Base-by-base conservation (phyloP, 2,329 filamentous ascomycete genomes). In the Coniochaeta pulveracea region DNA sequence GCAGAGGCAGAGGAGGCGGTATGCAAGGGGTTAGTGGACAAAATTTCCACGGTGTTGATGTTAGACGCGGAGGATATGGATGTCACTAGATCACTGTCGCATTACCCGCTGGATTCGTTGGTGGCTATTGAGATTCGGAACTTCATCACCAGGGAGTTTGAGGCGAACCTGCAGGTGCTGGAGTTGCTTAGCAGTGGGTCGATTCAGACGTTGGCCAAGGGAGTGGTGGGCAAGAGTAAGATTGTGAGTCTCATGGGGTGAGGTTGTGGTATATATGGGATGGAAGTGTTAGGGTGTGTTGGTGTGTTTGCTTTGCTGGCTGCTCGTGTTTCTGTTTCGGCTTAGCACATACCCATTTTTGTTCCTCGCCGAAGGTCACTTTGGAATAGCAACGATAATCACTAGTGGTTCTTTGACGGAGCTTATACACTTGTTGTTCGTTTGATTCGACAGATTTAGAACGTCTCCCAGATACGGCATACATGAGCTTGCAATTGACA, bases 161-260 rank as follows among this genome's bases (percentile, higher is more conserved):
- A 67, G 45, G 58, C 61, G 2, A 67, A 64, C 35, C 43, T 72
- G 44, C 66, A 73, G 48, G 67, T 74, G 0, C 47, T 74, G 38
- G 69, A 75, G 45, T 47, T 74, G 38, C 49, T 73, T 23, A 66
- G 61, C 5, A 68, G 64, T 42, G 66, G 66, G 2, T 62, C 57
- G 14, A 64, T 69, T 39, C 57, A 63, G 51, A 64, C 55, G 2
- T 46, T 69, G 11, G 58, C 62, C 7, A 64, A 61, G 50, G 56
- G 50, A 1, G 61, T 69, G 22, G 64, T 60, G 43, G 53, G 52
- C 11, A 68, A 68, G 56, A 61, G 58, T 43, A 63, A 62, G 47
- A 41, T 61, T 19, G 48, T 45, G 16, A 35, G 32, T 5, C 33
- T 39, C 30, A n/a, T 17, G 11, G 6, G 19, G 16, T 34, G 25